Conservation (phyloP, 2,329 filamentous ascomycete species). For the Fusarium penzigii region DNA sequence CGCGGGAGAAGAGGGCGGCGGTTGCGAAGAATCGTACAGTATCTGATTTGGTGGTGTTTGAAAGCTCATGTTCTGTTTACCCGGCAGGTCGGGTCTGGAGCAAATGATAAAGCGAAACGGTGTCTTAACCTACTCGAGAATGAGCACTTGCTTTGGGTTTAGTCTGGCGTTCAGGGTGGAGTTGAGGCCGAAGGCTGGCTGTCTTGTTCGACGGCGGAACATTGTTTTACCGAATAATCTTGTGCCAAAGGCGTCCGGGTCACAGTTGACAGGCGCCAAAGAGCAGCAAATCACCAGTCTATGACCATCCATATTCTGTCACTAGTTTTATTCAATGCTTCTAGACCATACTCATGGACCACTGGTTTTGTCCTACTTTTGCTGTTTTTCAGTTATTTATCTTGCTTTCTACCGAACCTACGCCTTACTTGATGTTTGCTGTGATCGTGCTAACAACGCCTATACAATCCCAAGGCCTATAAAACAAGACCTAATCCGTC, state of each 20-base stretch:
- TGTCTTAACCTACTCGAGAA: slow-evolving; percentile 21
- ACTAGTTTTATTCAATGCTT: no score
- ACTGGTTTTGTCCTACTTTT: neutral
- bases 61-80: slow-evolving; percentile 36
- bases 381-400: neutral
- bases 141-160: slow-evolving; percentile 30
- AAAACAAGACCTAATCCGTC: slow-evolving; percentile 9
- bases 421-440: neutral
- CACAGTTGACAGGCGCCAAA: neutral
- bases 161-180: slow-evolving; percentile 20
- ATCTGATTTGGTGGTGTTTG: slow-evolving; percentile 28
- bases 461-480: neutral
- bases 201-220: slow-evolving; percentile 11
- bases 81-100: slow-evolving; percentile 22
- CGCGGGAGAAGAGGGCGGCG: slow-evolving; percentile 18
- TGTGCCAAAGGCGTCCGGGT: neutral
- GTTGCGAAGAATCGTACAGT: slow-evolving; percentile 27
- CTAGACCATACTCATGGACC: no score
- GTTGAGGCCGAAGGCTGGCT: slow-evolving; percentile 4
- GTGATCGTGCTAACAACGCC: neutral
- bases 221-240: slow-evolving; percentile 21
- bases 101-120: slow-evolving; percentile 24
- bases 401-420: neutral
- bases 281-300: neutral
- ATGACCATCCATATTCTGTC: neutral